These are phyloP conservation scores for Scutellaria minor DNA, from an alignment of 257 asterid genomes.

Conservation along the genomic window DNA sequence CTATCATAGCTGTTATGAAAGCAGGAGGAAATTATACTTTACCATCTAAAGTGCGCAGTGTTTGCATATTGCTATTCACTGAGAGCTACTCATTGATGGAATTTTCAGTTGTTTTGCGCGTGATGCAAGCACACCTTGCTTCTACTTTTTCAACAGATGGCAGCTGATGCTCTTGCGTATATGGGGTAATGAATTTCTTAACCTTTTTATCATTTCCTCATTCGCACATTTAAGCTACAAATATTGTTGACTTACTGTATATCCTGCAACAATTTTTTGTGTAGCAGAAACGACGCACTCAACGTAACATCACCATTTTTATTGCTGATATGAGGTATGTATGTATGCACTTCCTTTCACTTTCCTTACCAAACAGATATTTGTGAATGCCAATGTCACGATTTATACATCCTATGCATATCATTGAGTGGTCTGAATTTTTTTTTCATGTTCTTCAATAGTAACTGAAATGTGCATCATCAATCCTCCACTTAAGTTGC, in stretches of 20 bases:
- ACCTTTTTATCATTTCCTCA: not conserved
- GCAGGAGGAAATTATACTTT: not conserved
- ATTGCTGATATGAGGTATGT: conserved; percentile 73
- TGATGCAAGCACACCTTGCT: not conserved
- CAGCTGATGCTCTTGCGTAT: not conserved
- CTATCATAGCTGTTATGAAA: not conserved
- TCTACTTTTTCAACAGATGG: not conserved
- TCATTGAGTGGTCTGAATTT: conserved; percentile 18
- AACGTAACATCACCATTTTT: conserved; percentile 64
- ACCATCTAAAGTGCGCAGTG: not conserved
- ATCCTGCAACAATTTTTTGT: conserved; percentile 6
- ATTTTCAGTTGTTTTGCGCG: not conserved
- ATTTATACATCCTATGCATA: not conserved
- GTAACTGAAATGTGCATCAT: not conserved
- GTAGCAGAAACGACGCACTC: conserved; percentile 53
- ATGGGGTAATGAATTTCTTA: not conserved
- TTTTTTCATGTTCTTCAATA: not conserved
- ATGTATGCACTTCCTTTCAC: conserved; percentile 28
- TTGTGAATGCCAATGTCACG: not conserved
- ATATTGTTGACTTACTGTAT: conserved; percentile 34
- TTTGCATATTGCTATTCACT: not conserved
- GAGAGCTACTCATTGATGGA: not conserved
- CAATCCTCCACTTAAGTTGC: conserved; percentile 13
- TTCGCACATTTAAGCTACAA: conserved; percentile 7
- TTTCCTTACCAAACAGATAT: conserved; percentile 18